Conservation (phyloP, 179 eudicot genomes). For the Nepenthes alata region DNA sequence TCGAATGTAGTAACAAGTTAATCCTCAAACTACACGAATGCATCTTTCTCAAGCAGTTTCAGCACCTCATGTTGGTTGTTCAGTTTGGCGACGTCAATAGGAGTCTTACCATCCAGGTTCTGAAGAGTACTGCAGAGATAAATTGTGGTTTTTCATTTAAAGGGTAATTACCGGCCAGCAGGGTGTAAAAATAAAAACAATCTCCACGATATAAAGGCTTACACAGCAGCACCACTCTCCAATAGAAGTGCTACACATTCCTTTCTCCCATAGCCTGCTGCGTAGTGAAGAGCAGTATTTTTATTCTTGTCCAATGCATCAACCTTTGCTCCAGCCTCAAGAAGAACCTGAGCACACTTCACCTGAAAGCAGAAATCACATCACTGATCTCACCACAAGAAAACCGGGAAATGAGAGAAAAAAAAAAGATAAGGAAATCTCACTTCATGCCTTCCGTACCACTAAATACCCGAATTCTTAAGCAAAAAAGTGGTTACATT, state of each 20-base stretch:
- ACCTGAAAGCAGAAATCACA: conserved; percentile 27
- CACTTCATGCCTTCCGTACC: too few species aligned
- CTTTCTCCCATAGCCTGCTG: conserved; percentile 97
- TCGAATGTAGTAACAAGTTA: too few species aligned
- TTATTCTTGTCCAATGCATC: conserved; percentile 95
- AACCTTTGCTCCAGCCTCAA: conserved; percentile 88
- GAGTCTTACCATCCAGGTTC: conserved; percentile 91
- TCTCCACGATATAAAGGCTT: conserved; percentile 16
- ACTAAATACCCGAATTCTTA: too few species aligned
- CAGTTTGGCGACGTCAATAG: conserved; percentile 94
- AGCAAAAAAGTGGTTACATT: too few species aligned
- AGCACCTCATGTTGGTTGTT: conserved; percentile 84
- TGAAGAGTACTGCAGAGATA: conserved; percentile 65
- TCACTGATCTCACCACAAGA: neutral
- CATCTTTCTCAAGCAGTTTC: conserved; percentile 86
- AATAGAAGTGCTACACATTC: conserved; percentile 91
- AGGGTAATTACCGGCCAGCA: too few species aligned
- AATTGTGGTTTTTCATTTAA: neutral
- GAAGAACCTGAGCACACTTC: conserved; percentile 75
- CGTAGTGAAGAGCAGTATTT: conserved; percentile 97
- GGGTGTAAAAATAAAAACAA: neutral
- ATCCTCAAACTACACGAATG: conserved; percentile 40
- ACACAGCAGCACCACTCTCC: conserved; percentile 95
- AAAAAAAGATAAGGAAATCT: too few species aligned
- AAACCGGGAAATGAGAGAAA: too few species aligned